These are phyloP conservation scores for Aspergillus calidoustus DNA, from an alignment of 2,329 filamentous ascomycete genomes.

Conservation along the genomic window DNA sequence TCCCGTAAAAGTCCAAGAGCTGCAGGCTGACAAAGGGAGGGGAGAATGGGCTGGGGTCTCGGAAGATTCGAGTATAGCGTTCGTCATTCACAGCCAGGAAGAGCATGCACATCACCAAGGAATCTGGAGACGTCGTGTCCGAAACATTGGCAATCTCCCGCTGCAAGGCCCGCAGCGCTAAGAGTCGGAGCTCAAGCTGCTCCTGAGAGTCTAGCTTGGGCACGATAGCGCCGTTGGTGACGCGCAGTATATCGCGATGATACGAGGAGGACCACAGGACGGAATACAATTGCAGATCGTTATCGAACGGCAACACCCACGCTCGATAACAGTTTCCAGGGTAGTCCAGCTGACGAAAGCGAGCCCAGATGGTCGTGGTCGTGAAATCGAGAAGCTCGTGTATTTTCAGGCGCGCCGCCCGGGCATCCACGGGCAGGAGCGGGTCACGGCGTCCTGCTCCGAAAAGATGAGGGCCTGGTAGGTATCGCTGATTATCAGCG, in stretches of 20 bases:
- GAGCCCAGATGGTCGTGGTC: conserved; percentile 6
- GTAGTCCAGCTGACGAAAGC: conserved; percentile 1
- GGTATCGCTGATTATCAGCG: too few relatives aligned
- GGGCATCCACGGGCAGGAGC: conserved; percentile 5
- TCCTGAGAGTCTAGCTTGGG: conserved; percentile 7
- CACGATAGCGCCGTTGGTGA: conserved; percentile 3
- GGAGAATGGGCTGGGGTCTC: conserved; percentile 16
- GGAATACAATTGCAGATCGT: conserved; percentile 5
- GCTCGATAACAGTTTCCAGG: conserved; percentile 1
- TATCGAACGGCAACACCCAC: conserved; percentile 6
- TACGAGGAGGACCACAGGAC: conserved; percentile 14
- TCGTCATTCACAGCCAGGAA: conserved; percentile 14
- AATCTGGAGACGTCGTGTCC: background rate
- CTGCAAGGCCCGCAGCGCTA: conserved; percentile 4
- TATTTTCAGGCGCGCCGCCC: background rate
- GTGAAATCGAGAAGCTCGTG: conserved; percentile 10
- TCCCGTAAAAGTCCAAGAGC: conserved; percentile 14
- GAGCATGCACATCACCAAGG: conserved; percentile 14
- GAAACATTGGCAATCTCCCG: conserved; percentile 4
- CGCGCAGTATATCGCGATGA: conserved; percentile 16
- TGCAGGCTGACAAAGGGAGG: conserved; percentile 11
- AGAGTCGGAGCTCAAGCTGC: conserved; percentile 14
- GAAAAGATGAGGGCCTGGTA: background rate
- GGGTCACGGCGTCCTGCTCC: conserved; percentile 4
- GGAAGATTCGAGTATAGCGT: background rate